Evolutionary conservation across 768 basidiomycete species (phyloP).

Genomic region (Trametes coccinea): DNA sequence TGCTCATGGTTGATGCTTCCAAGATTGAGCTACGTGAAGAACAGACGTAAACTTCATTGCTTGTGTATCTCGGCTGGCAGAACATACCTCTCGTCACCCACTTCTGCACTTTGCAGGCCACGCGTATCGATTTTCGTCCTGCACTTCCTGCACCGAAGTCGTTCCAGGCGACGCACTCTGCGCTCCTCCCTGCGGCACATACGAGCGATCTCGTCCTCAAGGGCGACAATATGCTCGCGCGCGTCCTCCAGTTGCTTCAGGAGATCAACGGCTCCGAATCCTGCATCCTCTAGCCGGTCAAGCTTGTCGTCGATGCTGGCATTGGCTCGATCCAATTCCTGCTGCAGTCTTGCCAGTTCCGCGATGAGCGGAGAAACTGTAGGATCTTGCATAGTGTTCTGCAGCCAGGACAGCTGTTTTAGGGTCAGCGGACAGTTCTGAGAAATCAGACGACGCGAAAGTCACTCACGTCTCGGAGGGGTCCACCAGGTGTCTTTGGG

Average conservation of each 20-base stretch:
- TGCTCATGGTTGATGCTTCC: constrained; percentile 48
- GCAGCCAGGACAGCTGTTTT: constrained; percentile 72
- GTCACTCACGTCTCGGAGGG: constrained; percentile 68
- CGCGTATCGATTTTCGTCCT: constrained; percentile 58
- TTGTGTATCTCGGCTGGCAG: too few species aligned
- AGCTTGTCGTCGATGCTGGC: constrained; percentile 87
- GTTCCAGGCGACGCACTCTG: constrained; percentile 57
- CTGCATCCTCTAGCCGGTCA: constrained; percentile 80
- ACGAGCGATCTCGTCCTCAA: constrained; percentile 72
- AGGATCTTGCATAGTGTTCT: constrained; percentile 57
- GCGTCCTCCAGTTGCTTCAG: constrained; percentile 75
- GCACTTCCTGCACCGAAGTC: constrained; percentile 70
- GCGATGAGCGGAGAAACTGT: constrained; percentile 62
- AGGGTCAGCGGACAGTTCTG: constrained; percentile 12
- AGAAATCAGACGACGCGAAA: too few species aligned
- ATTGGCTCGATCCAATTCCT: constrained; percentile 77
- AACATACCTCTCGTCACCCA: constrained; percentile 63
- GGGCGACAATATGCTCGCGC: constrained; percentile 48
- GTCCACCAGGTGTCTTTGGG: constrained; percentile 78
- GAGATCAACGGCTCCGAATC: constrained; percentile 69
- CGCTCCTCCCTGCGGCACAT: constrained; percentile 70
- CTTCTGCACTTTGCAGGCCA: constrained; percentile 39
- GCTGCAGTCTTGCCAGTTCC: constrained; percentile 73
- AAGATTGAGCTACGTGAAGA: constrained; percentile 45
- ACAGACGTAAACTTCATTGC: not conserved